Base-by-base conservation (phyloP, 305 asterid species). In the Petunia hybrid region DNA sequence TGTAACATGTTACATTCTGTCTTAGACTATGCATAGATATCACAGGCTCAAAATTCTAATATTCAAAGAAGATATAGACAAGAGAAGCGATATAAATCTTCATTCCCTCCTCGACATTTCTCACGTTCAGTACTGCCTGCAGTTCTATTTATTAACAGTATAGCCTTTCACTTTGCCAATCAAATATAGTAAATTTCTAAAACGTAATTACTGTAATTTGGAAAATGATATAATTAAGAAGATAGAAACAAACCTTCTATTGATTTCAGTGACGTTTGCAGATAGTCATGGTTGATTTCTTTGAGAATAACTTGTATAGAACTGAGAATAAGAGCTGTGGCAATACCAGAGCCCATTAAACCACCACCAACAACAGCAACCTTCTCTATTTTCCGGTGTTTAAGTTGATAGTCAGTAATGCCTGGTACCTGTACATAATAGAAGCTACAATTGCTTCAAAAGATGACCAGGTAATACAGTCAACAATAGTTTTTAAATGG, bases 321-420 rank as follows among this genome's bases (percentile, higher is more conserved):
- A 69, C 69, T 73, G 53, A 78, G 8, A 3, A 84, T 64, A 53
- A 84, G 83, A 57, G 85, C 75, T 35, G 83, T 84, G 68, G 87
- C 79, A 48, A 81, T 84, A 55, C 81, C 85, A 45, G 83, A 81
- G 51, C 87, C 87, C 83, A 71, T 84, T 68, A 81, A 79, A 70
- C 83, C 85, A 61, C 87, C 85, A 73, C 87, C 87, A 6, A 84
- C 35, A 8, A 84, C 66, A 10, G 69, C 85, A 64, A 81, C 85
- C 53, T 84, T 81, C 66, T 84, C 76, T 60, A 79, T 76, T 14
- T 76, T 75, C 38, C 48, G 60, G 74, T 69, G 83, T 65, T 81
- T 81, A 38, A 84, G 82, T 4, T 79, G 77, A 60, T 40, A 36
- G 31, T 84, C 78, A 3, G 87, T 73, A 51, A 84, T 42, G 14